Percentiles rank a stretch among this genome's conserved stretches.
Evolutionary conservation across 192 early-diverging fungal species (phyloP).

Genomic region (Spizellomyces punctatus): DNA sequence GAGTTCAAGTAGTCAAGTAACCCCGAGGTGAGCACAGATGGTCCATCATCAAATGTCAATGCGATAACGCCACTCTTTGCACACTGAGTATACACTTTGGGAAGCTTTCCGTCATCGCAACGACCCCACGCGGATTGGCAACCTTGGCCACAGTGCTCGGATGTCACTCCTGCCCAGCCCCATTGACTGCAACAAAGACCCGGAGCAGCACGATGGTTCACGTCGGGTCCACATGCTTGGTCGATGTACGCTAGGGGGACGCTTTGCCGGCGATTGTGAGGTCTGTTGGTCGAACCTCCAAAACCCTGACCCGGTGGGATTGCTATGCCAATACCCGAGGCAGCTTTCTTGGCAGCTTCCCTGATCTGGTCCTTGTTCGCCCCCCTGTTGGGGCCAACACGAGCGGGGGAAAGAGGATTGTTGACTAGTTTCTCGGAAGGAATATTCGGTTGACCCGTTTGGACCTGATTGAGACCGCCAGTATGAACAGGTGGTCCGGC

Average conservation of each 20-base stretch:
- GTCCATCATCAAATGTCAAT: constrained; percentile 69
- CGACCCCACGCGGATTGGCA: constrained; percentile 5
- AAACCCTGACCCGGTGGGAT: neutral
- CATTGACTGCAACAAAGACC: constrained; percentile 23
- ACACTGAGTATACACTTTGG: neutral
- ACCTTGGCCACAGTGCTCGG: constrained; percentile 19
- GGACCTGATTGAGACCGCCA: neutral
- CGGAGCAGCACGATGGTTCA: neutral
- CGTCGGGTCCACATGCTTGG: neutral
- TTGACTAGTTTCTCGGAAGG: neutral
- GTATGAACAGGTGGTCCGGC: no score
- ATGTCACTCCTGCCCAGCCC: constrained; percentile 24
- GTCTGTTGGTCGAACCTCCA: neutral
- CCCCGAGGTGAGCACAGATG: constrained; percentile 45
- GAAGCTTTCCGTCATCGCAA: constrained; percentile 1
- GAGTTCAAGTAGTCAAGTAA: constrained; percentile 49
- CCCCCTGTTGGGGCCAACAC: neutral
- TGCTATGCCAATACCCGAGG: neutral
- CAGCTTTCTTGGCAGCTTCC: neutral
- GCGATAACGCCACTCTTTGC: neutral
- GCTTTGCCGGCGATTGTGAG: neutral
- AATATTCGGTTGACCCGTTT: neutral
- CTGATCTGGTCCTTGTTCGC: neutral
- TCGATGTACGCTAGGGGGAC: neutral
- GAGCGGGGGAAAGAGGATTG: neutral